These are phyloP conservation scores for Acanthamoeba triangularis DNA, from an alignment of 208 protist genomes.

Conservation along the genomic window DNA sequence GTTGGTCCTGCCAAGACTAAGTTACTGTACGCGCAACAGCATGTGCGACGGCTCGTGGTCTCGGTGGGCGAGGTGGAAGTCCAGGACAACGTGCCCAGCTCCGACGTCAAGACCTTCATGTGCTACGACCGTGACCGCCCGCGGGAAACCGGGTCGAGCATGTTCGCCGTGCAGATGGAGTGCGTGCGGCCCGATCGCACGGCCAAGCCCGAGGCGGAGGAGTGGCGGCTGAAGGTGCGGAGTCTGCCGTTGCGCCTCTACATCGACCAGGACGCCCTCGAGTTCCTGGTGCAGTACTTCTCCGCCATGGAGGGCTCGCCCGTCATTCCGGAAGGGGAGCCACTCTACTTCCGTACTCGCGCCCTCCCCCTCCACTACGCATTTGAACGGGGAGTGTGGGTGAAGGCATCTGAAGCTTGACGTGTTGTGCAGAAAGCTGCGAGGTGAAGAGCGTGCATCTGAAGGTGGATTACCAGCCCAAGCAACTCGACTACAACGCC, in stretches of 20 bases:
- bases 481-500: slow-evolving; percentile 74
- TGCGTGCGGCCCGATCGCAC: slow-evolving; percentile 60
- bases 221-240: slow-evolving; percentile 57
- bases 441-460: slow-evolving; percentile 48
- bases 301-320: slow-evolving; percentile 58
- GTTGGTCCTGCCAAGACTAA: not conserved
- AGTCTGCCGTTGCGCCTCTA: slow-evolving; percentile 65
- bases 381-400: not conserved
- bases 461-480: slow-evolving; percentile 75
- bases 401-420: not conserved
- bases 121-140: slow-evolving; percentile 67
- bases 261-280: slow-evolving; percentile 76
- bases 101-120: slow-evolving; percentile 45
- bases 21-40: not conserved
- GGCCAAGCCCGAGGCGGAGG: slow-evolving; percentile 50
- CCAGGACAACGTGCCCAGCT: slow-evolving; percentile 60
- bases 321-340: slow-evolving; percentile 51
- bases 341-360: slow-evolving; percentile 68
- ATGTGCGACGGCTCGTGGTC: slow-evolving; percentile 48
- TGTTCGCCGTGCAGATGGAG: slow-evolving; percentile 71
- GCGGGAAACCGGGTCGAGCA: slow-evolving; percentile 6
- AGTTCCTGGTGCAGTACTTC: slow-evolving; percentile 68
- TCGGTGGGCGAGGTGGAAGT: slow-evolving; percentile 59
- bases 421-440: slow-evolving; percentile 53
- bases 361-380: not conserved